A percentile compares a stretch with the other conserved stretches of the same genome.
Evolutionary conservation across 495 filamentous ascomycete species (phyloP).

Genomic region (Coniosporium apollinis): DNA sequence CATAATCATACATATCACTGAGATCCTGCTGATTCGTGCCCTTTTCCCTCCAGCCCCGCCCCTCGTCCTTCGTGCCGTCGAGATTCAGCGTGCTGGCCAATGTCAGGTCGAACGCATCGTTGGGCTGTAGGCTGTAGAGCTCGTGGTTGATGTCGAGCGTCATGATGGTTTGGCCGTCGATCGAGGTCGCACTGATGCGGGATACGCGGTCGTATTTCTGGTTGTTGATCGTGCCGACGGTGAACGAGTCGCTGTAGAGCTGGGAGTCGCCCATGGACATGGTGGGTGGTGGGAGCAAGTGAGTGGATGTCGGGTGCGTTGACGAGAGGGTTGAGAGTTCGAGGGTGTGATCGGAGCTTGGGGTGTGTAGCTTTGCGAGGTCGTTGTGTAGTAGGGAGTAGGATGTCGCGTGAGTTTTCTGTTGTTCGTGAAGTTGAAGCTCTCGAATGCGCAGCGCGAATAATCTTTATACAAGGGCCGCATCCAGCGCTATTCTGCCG

Average conservation of each 20-base stretch:
- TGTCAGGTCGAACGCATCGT: conserved; percentile 60
- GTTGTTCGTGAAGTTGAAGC: no score
- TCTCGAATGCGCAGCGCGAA: no score
- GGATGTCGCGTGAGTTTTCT: no score
- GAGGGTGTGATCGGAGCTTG: no score
- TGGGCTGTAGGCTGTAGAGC: conserved; percentile 58
- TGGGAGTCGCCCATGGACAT: conserved; percentile 42
- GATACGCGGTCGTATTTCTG: conserved; percentile 91
- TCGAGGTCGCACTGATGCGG: conserved; percentile 55
- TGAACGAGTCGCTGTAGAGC: conserved; percentile 87
- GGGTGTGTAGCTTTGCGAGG: no score
- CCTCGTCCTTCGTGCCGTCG: conserved; percentile 60
- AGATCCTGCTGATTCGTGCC: conserved; percentile 57
- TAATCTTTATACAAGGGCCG: no score
- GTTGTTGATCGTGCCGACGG: conserved; percentile 54
- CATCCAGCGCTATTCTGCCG: no score
- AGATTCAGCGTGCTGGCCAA: conserved; percentile 71
- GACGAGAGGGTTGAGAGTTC: no score
- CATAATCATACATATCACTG: conserved; percentile 90
- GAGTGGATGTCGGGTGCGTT: no score
- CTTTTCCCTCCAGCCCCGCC: conserved; percentile 64
- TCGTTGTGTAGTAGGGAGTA: no score
- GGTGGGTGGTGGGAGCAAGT: background rate
- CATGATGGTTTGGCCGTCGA: conserved; percentile 54
- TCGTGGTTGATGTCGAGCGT: conserved; percentile 88